A percentile compares a stretch with the other conserved stretches of the same genome.
Conservation (phyloP, 495 filamentous ascomycete genomes). For the Annulohypoxylon moriforme region DNA sequence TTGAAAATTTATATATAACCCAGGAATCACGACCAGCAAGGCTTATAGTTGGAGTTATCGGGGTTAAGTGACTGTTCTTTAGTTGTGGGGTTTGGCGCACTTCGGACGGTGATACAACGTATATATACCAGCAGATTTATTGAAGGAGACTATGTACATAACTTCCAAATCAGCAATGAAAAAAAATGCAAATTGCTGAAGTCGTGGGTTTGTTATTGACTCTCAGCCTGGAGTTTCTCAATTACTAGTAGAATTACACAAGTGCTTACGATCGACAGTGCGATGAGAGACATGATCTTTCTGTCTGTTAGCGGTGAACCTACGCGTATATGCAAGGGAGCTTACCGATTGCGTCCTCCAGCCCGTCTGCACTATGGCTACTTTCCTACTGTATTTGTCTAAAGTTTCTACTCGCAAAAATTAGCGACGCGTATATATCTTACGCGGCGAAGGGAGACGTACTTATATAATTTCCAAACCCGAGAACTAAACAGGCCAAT, state of each 20-base stretch:
- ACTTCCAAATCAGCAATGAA: constrained; percentile 2
- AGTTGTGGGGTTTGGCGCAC: constrained; percentile 22
- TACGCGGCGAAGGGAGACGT: constrained; percentile 7
- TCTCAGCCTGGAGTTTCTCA: constrained; percentile 44
- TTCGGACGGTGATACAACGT: constrained; percentile 4
- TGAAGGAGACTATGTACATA: constrained; percentile 37
- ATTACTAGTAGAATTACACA: constrained; percentile 68
- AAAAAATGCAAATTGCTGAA: not conserved
- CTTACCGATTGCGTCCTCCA: constrained; percentile 89
- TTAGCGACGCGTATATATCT: constrained; percentile 8
- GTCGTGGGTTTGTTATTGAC: constrained; percentile 10
- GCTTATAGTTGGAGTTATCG: constrained; percentile 15
- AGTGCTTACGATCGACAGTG: constrained; percentile 81
- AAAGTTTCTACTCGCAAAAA: constrained; percentile 66
- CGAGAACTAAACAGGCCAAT: constrained; percentile 76
- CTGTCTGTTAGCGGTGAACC: not conserved
- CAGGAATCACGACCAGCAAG: not conserved
- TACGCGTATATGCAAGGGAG: constrained; percentile 3
- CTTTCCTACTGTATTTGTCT: constrained; percentile 79
- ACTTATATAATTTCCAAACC: constrained; percentile 86
- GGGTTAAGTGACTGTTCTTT: constrained; percentile 11
- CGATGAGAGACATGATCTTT: constrained; percentile 77
- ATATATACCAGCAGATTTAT: constrained; percentile 28
- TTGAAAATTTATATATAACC: constrained; percentile 19
- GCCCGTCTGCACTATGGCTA: constrained; percentile 90